These are phyloP conservation scores for Hygrocybe coccinea DNA, from an alignment of 768 basidiomycete genomes.

Conservation along the genomic window DNA sequence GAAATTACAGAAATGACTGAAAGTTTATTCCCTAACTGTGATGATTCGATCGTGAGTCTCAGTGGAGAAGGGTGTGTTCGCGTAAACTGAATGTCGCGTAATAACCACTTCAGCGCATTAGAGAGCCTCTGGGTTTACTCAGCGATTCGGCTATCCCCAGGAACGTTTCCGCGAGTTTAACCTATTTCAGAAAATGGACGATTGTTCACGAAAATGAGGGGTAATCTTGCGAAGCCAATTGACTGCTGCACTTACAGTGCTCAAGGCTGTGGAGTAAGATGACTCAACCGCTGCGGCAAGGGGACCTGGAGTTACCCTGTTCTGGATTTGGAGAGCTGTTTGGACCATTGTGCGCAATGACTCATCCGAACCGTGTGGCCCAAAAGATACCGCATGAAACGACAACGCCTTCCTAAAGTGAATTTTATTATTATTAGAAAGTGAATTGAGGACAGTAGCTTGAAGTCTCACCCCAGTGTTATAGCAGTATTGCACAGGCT, in stretches of 20 bases:
- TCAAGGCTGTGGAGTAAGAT: conserved; percentile 46
- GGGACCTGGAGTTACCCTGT: conserved; percentile 37
- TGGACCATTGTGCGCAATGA: conserved; percentile 46
- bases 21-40: too few relatives aligned
- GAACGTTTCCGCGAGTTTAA: conserved; percentile 55
- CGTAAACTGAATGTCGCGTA: too few relatives aligned
- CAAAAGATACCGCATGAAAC: conserved; percentile 57
- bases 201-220: not conserved
- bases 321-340: conserved; percentile 46
- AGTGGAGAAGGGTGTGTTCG: too few relatives aligned
- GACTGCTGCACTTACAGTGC: conserved; percentile 45
- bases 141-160: conserved; percentile 54
- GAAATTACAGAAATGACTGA: too few relatives aligned
- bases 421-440: conserved; percentile 26
- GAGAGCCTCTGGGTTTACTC: conserved; percentile 48
- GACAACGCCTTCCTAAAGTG: conserved; percentile 48
- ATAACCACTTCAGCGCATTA: conserved; percentile 25
- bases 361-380: conserved; percentile 21
- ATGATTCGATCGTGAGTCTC: too few relatives aligned
- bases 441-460: not conserved
- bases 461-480: conserved; percentile 38
- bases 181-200: conserved; percentile 26
- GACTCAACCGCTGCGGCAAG: conserved; percentile 37
- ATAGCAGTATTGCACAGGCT: conserved; percentile 40
- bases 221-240: conserved; percentile 42